Evolutionary conservation across 805 yeast genomes (phyloP), one percentile per base, ranked within the genome.

Genomic region (Metschnikowia cubensis): DNA sequence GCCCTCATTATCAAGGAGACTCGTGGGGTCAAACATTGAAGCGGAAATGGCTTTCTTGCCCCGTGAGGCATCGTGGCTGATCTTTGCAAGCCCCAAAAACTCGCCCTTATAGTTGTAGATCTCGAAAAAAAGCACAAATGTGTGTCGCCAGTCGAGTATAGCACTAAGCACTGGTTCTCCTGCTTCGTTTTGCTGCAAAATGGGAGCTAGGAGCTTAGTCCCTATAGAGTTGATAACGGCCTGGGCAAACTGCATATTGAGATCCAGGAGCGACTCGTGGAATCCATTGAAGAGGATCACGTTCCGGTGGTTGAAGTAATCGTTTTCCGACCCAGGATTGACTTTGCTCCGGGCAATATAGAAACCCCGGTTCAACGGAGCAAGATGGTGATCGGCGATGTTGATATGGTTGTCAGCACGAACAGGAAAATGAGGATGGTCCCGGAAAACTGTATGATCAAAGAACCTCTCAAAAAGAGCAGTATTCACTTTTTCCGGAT

Each of bases 91-190:
- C 4, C 54, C 56, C 35, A 62, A 18, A n/a, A 73, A 62, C 29
- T 64, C 56, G 0, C 76, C 77, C 29, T 48, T 50, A 48, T 53
- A 55, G 51, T 70, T 68, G 52, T 71, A 73, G 8, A 70, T 36
- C 52, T 72, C 76, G 48, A 58, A 69, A 74, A 75, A 71, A 15
- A 62, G 55, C 4, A 57, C 47, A 49, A 73, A 72, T 4, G 62
- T 29, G 42, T 55, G 54, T 40, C n/a, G 35, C 56, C 57, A 51
- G 13, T 32, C 40, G 3, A 56, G 45, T 3, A 47, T 35, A 11
- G 32, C 11, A 5, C 13, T 22, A 7, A 22, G 13, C 8, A 13
- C 15, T 6, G 10, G 6, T 31, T 46, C 49, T 10, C 39, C 46
- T n/a, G 38, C n/a, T 1, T 32, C 51, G 6, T 32, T 22, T 10